phyloP scores from a whole-genome alignment of 2,329 filamentous ascomycete genomes.

The Herpotrichia juniperi region DNA sequence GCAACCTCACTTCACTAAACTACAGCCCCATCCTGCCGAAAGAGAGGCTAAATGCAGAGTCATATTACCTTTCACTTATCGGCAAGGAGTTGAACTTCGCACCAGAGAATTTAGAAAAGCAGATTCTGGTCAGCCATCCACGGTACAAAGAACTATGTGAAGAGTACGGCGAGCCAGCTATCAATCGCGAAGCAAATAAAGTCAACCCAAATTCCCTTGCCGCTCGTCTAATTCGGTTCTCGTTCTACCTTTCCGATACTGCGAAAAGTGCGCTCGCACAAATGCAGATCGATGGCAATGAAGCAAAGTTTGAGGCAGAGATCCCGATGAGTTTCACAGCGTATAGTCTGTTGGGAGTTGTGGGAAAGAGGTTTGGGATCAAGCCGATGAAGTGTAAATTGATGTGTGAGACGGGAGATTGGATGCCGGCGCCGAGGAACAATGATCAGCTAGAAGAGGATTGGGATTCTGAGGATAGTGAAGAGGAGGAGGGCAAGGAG shows the following conservation, averaged over 20 bases:
- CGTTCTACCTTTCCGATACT: slow-evolving; percentile 53
- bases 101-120: slow-evolving; percentile 57
- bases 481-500: slow-evolving; percentile 44
- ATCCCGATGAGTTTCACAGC: slow-evolving; percentile 80
- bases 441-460: slow-evolving; percentile 64
- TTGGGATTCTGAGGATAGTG: slow-evolving; percentile 51
- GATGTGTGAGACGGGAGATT: slow-evolving; percentile 89
- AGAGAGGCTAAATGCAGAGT: slow-evolving; percentile 86
- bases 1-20: slow-evolving; percentile 71
- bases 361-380: slow-evolving; percentile 71
- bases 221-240: slow-evolving; percentile 70
- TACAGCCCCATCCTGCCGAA: slow-evolving; percentile 70
- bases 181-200: slow-evolving; percentile 55
- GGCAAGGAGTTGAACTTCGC: slow-evolving; percentile 73
- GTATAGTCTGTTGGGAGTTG: slow-evolving; percentile 80
- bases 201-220: slow-evolving; percentile 82
- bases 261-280: neutral
- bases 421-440: slow-evolving; percentile 73
- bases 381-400: slow-evolving; percentile 69
- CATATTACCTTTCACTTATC: slow-evolving; percentile 90
- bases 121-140: slow-evolving; percentile 69
- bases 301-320: slow-evolving; percentile 43
- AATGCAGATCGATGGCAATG: neutral
- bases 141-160: slow-evolving; percentile 77
- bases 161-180: slow-evolving; percentile 73